Evolutionary conservation across 1,284 basidiomycete genomes (phyloP).

Genomic region (Heterobasidion irregulare): DNA sequence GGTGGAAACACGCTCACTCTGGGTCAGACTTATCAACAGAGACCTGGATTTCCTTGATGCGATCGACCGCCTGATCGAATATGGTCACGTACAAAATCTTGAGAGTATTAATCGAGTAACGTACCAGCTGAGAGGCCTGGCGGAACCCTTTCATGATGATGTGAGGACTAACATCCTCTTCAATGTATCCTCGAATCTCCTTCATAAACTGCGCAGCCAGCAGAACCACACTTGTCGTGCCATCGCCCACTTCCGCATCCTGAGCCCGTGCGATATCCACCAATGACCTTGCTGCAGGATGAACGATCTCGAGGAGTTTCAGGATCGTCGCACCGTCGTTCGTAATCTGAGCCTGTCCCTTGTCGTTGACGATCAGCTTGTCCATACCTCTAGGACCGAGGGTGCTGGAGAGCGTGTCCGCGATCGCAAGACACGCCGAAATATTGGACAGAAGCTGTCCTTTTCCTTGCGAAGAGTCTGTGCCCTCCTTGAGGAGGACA

Average conservation of each 20-base stretch:
- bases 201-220: conserved; percentile 93
- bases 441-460: conserved; percentile 95
- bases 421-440: conserved; percentile 86
- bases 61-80: conserved; percentile 64
- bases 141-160: conserved; percentile 97
- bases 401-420: conserved; percentile 87
- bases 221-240: conserved; percentile 93
- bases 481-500: conserved; percentile 90
- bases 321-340: conserved; percentile 98
- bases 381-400: conserved; percentile 99
- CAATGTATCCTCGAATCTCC: conserved; percentile 87
- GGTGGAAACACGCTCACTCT: conserved; percentile 46
- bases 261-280: conserved; percentile 98
- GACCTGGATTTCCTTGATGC: conserved; percentile 87
- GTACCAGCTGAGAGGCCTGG: conserved; percentile 81
- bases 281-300: conserved; percentile 92
- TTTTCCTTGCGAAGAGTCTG: conserved; percentile 94
- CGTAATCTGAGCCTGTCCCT: conserved; percentile 95
- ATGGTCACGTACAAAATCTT: not conserved
- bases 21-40: conserved; percentile 88
- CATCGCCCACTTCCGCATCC: conserved; percentile 98
- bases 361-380: conserved; percentile 88
- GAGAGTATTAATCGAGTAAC: conserved; percentile 7
- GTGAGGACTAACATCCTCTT: conserved; percentile 97
- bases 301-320: conserved; percentile 95